These are phyloP conservation scores for Aspergillus japonicus DNA, from an alignment of 2,329 filamentous ascomycete genomes.

Conservation along the genomic window DNA sequence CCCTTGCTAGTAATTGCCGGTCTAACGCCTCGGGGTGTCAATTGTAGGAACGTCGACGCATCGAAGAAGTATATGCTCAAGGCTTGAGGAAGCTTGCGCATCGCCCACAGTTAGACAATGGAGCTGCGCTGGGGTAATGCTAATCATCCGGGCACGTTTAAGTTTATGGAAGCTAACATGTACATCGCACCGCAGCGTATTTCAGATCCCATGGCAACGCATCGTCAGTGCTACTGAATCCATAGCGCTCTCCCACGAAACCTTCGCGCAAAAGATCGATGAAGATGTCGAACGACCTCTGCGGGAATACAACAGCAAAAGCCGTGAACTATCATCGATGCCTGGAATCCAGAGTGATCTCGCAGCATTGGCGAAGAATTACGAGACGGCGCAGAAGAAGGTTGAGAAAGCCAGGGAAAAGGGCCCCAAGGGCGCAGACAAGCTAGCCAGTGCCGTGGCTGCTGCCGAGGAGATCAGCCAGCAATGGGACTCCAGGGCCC, in stretches of 20 bases:
- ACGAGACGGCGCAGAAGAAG: constrained; percentile 80
- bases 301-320: constrained; percentile 69
- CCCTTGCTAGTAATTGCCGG: constrained; percentile 2
- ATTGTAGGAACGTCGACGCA: constrained; percentile 78
- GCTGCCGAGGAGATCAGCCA: constrained; percentile 74
- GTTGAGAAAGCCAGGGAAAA: constrained; percentile 81
- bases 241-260: constrained; percentile 79
- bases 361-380: constrained; percentile 73
- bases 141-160: neutral
- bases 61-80: constrained; percentile 86
- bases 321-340: constrained; percentile 76
- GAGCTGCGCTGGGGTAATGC: constrained; percentile 81
- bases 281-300: constrained; percentile 83
- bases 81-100: constrained; percentile 77
- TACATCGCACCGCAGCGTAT: constrained; percentile 61
- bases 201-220: constrained; percentile 85
- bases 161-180: neutral
- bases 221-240: constrained; percentile 77
- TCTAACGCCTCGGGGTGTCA: constrained; percentile 13
- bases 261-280: constrained; percentile 78
- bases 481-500: constrained; percentile 92
- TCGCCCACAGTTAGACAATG: constrained; percentile 70
- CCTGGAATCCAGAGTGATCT: constrained; percentile 79
- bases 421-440: constrained; percentile 68
- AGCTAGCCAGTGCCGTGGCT: constrained; percentile 70